Percentiles rank a stretch among this genome's conserved stretches.
Conservation (phyloP, 2,329 filamentous ascomycete genomes). For the Fusarium chaquense region DNA sequence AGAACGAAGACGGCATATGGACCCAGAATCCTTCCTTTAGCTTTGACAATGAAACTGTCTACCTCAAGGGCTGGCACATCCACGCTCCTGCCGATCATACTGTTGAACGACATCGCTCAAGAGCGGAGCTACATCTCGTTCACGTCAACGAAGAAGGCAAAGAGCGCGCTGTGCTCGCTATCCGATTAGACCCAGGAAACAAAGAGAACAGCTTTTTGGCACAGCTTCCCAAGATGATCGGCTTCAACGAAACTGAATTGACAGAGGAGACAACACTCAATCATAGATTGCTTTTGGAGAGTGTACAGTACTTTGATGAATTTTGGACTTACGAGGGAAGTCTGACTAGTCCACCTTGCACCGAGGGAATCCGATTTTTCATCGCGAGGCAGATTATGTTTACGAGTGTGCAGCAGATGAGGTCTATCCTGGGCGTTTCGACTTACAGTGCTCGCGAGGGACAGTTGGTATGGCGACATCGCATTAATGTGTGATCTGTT, state of each 20-base stretch:
- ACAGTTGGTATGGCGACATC: slow-evolving; percentile 38
- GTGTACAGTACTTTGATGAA: slow-evolving; percentile 33
- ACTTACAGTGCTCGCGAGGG: slow-evolving; percentile 36
- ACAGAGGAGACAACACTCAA: slow-evolving; percentile 5
- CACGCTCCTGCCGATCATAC: slow-evolving; percentile 39
- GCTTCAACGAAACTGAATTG: slow-evolving; percentile 28
- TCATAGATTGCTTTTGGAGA: slow-evolving; percentile 23
- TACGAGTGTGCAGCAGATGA: slow-evolving; percentile 38
- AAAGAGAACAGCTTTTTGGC: slow-evolving; percentile 20
- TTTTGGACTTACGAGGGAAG: slow-evolving; percentile 42
- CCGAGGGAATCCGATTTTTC: slow-evolving; percentile 35
- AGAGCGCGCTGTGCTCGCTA: slow-evolving; percentile 29
- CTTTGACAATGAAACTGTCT: slow-evolving; percentile 39
- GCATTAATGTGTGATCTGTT: slow-evolving; percentile 23
- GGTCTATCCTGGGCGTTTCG: slow-evolving; percentile 33
- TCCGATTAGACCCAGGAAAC: slow-evolving; percentile 35
- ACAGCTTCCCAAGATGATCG: slow-evolving; percentile 24
- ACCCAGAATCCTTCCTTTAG: slow-evolving; percentile 27
- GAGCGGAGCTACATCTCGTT: slow-evolving; percentile 38
- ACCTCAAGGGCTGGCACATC: slow-evolving; percentile 41
- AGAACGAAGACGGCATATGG: slow-evolving; percentile 29
- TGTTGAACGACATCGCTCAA: slow-evolving; percentile 37
- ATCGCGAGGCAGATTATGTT: slow-evolving; percentile 35
- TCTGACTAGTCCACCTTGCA: slow-evolving; percentile 38
- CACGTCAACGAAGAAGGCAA: slow-evolving; percentile 35